phyloP scores from a whole-genome alignment of 2,329 filamentous ascomycete species.

The Aspergillus melleus region DNA sequence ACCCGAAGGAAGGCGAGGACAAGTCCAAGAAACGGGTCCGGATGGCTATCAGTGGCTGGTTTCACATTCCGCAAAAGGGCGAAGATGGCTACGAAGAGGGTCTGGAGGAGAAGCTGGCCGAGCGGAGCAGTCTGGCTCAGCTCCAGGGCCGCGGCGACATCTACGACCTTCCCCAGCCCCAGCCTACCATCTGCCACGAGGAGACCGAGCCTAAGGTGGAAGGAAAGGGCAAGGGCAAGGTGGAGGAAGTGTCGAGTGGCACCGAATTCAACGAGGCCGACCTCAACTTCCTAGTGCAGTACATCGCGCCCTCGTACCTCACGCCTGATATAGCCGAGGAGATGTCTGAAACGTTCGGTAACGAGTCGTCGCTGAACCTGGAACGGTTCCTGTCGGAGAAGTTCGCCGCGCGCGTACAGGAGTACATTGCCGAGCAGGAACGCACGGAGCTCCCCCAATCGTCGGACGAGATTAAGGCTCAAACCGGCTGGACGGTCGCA shows the following conservation, averaged over 20 bases:
- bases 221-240: constrained; percentile 39
- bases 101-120: constrained; percentile 81
- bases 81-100: constrained; percentile 90
- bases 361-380: constrained; percentile 81
- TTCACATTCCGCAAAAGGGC: constrained; percentile 92
- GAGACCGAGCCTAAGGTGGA: constrained; percentile 38
- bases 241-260: constrained; percentile 51
- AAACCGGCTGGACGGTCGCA: constrained; percentile 70
- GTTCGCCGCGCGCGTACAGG: constrained; percentile 70
- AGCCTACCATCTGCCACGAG: constrained; percentile 51
- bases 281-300: constrained; percentile 85
- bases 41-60: constrained; percentile 99
- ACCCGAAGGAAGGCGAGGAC: constrained; percentile 60
- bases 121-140: constrained; percentile 89
- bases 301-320: constrained; percentile 85
- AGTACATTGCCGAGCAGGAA: constrained; percentile 69
- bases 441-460: constrained; percentile 42
- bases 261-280: constrained; percentile 71
- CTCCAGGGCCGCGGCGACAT: constrained; percentile 87
- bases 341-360: constrained; percentile 74
- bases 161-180: constrained; percentile 75
- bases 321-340: constrained; percentile 88
- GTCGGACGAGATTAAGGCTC: constrained; percentile 59
- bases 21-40: constrained; percentile 66
- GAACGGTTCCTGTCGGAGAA: constrained; percentile 75